A percentile compares a stretch with the other conserved stretches of the same genome.
phyloP scores from a whole-genome alignment of 164 flowering plant genomes.

The Magnolia changhungtana region DNA sequence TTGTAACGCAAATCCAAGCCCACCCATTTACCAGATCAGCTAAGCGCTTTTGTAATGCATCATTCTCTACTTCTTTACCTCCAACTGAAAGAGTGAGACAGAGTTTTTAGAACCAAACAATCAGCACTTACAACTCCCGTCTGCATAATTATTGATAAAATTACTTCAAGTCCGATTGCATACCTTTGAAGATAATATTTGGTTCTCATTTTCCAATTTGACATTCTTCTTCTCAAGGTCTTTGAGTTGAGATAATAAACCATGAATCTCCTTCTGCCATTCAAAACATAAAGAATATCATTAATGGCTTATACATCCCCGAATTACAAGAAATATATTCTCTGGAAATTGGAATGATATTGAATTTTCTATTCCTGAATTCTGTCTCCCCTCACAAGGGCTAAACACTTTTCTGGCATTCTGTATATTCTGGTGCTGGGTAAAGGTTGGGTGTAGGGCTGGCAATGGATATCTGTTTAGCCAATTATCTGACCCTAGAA shows the following conservation, averaged over 20 bases:
- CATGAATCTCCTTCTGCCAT: conserved; percentile 61
- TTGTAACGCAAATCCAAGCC: not conserved
- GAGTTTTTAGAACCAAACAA: not conserved
- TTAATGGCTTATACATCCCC: not conserved
- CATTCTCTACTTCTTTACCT: conserved; percentile 48
- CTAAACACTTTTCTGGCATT: too few species aligned
- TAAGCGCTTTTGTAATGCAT: conserved; percentile 47
- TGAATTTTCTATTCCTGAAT: too few species aligned
- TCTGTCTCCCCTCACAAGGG: too few species aligned
- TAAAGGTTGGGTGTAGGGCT: too few species aligned
- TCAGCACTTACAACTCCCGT: not conserved
- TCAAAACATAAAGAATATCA: not conserved
- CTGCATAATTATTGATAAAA: conserved; percentile 3
- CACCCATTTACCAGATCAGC: conserved; percentile 59
- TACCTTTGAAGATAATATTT: conserved; percentile 50
- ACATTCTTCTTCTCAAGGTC: conserved; percentile 58
- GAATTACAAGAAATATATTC: not conserved
- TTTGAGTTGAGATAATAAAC: conserved; percentile 61
- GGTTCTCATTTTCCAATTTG: conserved; percentile 65
- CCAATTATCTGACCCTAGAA: not conserved
- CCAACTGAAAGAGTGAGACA: conserved; percentile 49
- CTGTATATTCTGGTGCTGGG: too few species aligned
- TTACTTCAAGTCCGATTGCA: not conserved
- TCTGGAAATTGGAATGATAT: not conserved
- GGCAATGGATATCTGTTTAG: too few species aligned